These are phyloP conservation scores for Piper longum DNA, from an alignment of 164 flowering plant species.

Conservation along the genomic window DNA sequence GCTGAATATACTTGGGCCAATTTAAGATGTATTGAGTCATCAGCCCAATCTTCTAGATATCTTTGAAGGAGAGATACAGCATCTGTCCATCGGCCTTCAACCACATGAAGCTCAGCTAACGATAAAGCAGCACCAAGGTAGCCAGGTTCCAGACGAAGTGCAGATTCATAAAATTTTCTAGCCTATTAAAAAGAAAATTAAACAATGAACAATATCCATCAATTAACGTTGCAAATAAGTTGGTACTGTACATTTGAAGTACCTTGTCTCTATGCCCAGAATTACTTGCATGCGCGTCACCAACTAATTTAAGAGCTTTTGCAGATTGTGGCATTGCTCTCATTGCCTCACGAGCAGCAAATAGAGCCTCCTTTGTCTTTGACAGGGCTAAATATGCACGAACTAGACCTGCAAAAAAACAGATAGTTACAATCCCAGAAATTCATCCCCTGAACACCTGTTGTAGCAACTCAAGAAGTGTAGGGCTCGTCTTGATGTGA, in stretches of 20 bases:
- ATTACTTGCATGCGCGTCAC: slow-evolving; percentile 88
- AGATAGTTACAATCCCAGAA: neutral
- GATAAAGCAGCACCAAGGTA: slow-evolving; percentile 95
- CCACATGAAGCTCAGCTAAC: slow-evolving; percentile 86
- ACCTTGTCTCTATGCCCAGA: slow-evolving; percentile 90
- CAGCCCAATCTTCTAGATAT: slow-evolving; percentile 88
- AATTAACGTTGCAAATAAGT: too few relatives aligned
- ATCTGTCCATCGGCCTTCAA: slow-evolving; percentile 78
- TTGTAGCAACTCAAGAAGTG: too few relatives aligned
- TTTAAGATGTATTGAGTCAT: slow-evolving; percentile 88
- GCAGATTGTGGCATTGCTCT: slow-evolving; percentile 97
- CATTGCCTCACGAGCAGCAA: slow-evolving; percentile 87
- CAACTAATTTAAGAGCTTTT: slow-evolving; percentile 84
- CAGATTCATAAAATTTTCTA: slow-evolving; percentile 88
- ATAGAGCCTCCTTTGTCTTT: slow-evolving; percentile 79
- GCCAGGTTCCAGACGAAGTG: slow-evolving; percentile 89
- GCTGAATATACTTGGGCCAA: slow-evolving; percentile 90
- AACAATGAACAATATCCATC: neutral
- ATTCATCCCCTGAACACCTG: too few relatives aligned
- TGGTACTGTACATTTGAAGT: too few relatives aligned
- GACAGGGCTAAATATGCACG: slow-evolving; percentile 72
- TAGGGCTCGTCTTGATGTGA: too few relatives aligned
- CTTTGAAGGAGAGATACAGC: slow-evolving; percentile 77
- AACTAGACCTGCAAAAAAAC: slow-evolving; percentile 55
- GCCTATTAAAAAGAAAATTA: slow-evolving; percentile 32